A percentile compares a stretch with the other conserved stretches of the same genome.
Conservation (phyloP, 2,329 filamentous ascomycete species). For the Coleophoma eucalyptorum region DNA sequence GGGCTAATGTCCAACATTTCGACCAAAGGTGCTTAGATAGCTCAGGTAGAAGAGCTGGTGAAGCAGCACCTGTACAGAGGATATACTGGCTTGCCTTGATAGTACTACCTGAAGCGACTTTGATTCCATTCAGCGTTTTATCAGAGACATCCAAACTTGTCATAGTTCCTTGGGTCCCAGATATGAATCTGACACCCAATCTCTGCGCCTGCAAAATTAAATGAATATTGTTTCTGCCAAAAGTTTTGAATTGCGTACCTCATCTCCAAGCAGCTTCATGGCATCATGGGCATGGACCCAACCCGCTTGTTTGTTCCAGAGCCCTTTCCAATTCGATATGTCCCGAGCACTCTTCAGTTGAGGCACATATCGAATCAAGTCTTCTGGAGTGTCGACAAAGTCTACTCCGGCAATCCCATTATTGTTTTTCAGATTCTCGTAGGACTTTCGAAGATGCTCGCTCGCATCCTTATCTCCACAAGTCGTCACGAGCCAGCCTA, state of each 20-base stretch:
- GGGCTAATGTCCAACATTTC: conserved; percentile 46
- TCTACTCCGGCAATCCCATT: conserved; percentile 4
- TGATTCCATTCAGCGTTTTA: conserved; percentile 31
- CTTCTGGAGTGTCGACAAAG: conserved; percentile 29
- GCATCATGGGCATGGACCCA: conserved; percentile 43
- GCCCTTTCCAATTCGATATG: conserved; percentile 36
- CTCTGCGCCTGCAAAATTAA: not conserved
- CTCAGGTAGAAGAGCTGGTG: conserved; percentile 37
- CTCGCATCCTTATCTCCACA: conserved; percentile 11
- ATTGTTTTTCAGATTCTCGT: conserved; percentile 7
- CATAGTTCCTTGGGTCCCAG: conserved; percentile 4
- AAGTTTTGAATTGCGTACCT: conserved; percentile 16
- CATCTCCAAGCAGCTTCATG: conserved; percentile 34
- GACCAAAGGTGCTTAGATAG: conserved; percentile 34
- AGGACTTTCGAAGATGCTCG: conserved; percentile 25
- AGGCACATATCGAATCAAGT: conserved; percentile 29
- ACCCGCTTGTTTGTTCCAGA: conserved; percentile 42
- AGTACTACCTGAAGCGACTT: conserved; percentile 26
- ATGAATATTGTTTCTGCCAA: conserved; percentile 12
- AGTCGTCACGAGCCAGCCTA: conserved; percentile 6
- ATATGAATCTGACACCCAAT: conserved; percentile 6
- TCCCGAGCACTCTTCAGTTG: conserved; percentile 5
- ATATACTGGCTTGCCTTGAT: conserved; percentile 35
- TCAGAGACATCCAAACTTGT: conserved; percentile 26
- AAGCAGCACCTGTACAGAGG: conserved; percentile 40